Evolutionary conservation across 176 grass and related monocot species (phyloP).

Genomic region (Coix lacrymajobi): DNA sequence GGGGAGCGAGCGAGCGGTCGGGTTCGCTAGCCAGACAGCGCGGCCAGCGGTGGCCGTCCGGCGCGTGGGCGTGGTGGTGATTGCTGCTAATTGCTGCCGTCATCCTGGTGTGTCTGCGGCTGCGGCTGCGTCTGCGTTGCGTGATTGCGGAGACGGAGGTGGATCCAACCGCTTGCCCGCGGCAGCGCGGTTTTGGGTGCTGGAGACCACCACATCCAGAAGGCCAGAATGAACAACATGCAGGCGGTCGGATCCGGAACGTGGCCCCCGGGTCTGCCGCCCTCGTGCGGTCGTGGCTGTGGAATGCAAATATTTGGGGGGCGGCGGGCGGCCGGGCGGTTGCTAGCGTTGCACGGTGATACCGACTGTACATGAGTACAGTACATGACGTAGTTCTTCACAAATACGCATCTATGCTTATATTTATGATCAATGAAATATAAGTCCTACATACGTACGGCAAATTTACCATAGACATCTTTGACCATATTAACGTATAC

Average conservation of each 20-base stretch:
- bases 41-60: no score
- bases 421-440: no score
- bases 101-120: no score
- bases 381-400: no score
- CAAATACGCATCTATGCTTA: no score
- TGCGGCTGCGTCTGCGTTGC: no score
- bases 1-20: neutral
- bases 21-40: neutral
- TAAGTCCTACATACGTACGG: no score
- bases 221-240: neutral
- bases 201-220: neutral
- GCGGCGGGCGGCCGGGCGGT: neutral
- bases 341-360: neutral
- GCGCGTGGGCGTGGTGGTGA: neutral
- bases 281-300: neutral
- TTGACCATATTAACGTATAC: no score
- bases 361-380: no score
- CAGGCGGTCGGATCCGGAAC: neutral
- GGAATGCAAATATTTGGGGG: neutral
- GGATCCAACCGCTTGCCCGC: neutral
- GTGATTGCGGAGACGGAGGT: no score
- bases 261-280: neutral
- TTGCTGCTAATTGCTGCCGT: neutral
- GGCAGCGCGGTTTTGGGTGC: neutral
- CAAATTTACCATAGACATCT: no score